These are phyloP conservation scores for Phaffia tasmanica DNA, from an alignment of 768 basidiomycete species.

Conservation along the genomic window DNA sequence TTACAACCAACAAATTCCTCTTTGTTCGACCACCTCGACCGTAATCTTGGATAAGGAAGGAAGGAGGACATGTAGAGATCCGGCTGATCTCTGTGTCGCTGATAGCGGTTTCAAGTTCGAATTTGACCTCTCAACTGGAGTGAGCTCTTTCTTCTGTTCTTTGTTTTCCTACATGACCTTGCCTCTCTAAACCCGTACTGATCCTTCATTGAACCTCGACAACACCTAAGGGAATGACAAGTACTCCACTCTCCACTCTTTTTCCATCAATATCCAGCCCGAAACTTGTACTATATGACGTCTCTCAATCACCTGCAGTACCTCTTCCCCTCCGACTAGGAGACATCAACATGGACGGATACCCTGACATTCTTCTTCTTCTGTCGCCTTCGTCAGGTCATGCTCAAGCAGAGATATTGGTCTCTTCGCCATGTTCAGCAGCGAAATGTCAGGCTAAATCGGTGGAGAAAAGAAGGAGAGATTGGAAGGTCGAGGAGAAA, in stretches of 20 bases:
- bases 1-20: conserved; percentile 78
- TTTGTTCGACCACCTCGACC: conserved; percentile 56
- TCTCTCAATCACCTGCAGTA: conserved; percentile 52
- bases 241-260: neutral
- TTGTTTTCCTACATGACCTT: neutral
- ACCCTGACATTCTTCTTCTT: conserved; percentile 69
- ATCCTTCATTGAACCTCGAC: conserved; percentile 16
- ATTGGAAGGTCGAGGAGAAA: conserved; percentile 48
- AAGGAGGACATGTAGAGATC: conserved; percentile 21
- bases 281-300: conserved; percentile 61
- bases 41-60: conserved; percentile 19
- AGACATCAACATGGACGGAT: conserved; percentile 87
- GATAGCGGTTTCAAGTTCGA: conserved; percentile 57
- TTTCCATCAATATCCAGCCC: conserved; percentile 24
- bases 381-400: conserved; percentile 27
- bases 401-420: conserved; percentile 35
- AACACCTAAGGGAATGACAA: neutral
- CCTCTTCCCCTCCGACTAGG: conserved; percentile 72
- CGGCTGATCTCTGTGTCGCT: conserved; percentile 59
- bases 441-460: neutral
- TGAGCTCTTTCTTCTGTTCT: neutral
- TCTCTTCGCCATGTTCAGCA: conserved; percentile 34
- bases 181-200: neutral
- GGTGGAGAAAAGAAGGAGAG: conserved; percentile 24
- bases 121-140: conserved; percentile 46